Evolutionary conservation across 495 filamentous ascomycete species (phyloP).

Genomic region (Aspergillus baeticus): DNA sequence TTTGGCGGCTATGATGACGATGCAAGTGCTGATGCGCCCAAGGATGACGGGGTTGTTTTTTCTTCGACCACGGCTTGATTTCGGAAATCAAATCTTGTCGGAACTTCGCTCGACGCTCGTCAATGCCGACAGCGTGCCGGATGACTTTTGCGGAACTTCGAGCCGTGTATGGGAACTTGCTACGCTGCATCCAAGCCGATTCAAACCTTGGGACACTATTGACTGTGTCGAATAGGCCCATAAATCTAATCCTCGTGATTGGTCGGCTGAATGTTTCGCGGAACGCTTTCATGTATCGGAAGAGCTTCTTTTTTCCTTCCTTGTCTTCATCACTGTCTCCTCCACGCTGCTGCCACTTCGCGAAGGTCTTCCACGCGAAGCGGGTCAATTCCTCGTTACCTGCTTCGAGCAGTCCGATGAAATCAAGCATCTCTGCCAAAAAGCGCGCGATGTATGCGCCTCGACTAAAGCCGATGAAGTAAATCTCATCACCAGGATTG

Average conservation of each 20-base stretch:
- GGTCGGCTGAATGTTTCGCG: constrained; percentile 82
- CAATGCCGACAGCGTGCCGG: constrained; percentile 74
- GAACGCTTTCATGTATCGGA: constrained; percentile 77
- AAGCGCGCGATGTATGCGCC: constrained; percentile 79
- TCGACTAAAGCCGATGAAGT: constrained; percentile 75
- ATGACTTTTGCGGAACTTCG: constrained; percentile 68
- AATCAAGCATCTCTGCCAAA: constrained; percentile 78
- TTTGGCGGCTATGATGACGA: neutral
- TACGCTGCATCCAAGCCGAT: constrained; percentile 80
- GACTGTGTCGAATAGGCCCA: constrained; percentile 56
- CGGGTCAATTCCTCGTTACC: constrained; percentile 79
- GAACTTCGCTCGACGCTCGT: constrained; percentile 72
- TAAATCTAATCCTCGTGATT: constrained; percentile 61
- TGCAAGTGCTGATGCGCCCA: constrained; percentile 3
- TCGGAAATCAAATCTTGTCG: constrained; percentile 72
- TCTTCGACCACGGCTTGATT: constrained; percentile 29
- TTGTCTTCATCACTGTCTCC: constrained; percentile 54
- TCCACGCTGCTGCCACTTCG: constrained; percentile 74
- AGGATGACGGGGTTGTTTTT: neutral
- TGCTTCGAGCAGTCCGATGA: constrained; percentile 67
- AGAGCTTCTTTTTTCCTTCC: constrained; percentile 64
- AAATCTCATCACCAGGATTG: constrained; percentile 67
- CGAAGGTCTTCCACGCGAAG: constrained; percentile 84
- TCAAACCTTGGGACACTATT: constrained; percentile 84
- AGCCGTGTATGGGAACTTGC: constrained; percentile 80